Evolutionary conservation across 495 filamentous ascomycete genomes (phyloP).

Genomic region (Amorphotheca resinae): DNA sequence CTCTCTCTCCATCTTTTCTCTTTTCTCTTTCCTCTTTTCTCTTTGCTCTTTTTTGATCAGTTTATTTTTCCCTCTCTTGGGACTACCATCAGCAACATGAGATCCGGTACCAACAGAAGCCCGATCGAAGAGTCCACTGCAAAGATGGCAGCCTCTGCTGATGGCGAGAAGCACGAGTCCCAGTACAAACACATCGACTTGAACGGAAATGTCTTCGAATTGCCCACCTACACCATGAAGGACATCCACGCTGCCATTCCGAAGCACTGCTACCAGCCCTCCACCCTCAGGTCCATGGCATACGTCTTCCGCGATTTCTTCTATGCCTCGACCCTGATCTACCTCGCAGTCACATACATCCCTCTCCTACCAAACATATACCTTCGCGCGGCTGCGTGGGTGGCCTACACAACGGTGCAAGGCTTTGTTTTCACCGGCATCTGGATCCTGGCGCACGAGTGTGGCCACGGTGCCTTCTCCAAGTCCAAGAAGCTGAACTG

Average conservation of each 20-base stretch:
- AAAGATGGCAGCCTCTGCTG: not conserved
- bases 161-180: not conserved
- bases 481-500: constrained; percentile 47
- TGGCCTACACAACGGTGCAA: constrained; percentile 47
- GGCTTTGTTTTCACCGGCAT: constrained; percentile 54
- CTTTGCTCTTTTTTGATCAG: too few species aligned
- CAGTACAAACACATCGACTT: constrained; percentile 27
- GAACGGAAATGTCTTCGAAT: constrained; percentile 42
- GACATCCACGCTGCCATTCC: constrained; percentile 57
- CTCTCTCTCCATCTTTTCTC: too few species aligned
- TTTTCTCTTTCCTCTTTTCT: too few species aligned
- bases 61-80: too few species aligned
- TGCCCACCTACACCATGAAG: constrained; percentile 52
- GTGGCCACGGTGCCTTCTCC: constrained; percentile 63
- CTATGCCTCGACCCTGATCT: constrained; percentile 40
- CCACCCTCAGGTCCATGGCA: constrained; percentile 36
- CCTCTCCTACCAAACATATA: constrained; percentile 32
- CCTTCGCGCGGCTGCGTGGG: constrained; percentile 40
- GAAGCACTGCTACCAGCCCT: constrained; percentile 54
- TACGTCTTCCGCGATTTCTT: constrained; percentile 50
- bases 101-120: too few species aligned
- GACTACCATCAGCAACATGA: too few species aligned
- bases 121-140: too few species aligned
- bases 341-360: constrained; percentile 40
- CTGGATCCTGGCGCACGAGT: constrained; percentile 66